Evolutionary conservation across 1,139 yeast genomes (phyloP).

Genomic region (Suhomyces yuchorum): DNA sequence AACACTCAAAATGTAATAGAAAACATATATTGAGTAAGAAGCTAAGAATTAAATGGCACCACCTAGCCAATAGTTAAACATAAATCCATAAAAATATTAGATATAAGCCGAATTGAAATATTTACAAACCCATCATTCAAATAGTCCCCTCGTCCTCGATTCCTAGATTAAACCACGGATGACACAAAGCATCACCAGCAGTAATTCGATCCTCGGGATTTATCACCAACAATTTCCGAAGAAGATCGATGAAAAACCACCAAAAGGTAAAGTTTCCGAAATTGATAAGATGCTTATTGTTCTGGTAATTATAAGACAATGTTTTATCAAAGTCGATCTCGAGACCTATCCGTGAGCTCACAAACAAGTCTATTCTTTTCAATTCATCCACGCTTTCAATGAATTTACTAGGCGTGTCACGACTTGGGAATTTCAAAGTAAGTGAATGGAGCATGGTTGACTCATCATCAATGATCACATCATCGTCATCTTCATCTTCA

Average conservation of each 20-base stretch:
- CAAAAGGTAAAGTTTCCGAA: slow-evolving; percentile 67
- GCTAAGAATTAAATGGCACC: slow-evolving; percentile 5
- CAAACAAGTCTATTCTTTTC: slow-evolving; percentile 52
- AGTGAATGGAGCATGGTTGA: slow-evolving; percentile 29
- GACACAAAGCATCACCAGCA: slow-evolving; percentile 71
- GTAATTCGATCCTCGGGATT: slow-evolving; percentile 65
- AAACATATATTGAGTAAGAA: slow-evolving; percentile 2
- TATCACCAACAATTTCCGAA: slow-evolving; percentile 60
- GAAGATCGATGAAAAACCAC: slow-evolving; percentile 72
- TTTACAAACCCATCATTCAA: slow-evolving; percentile 5
- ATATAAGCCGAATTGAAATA: slow-evolving; percentile 8
- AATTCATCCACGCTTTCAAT: slow-evolving; percentile 55
- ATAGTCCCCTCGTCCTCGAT: slow-evolving; percentile 74
- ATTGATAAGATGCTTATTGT: slow-evolving; percentile 43
- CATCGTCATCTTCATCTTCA: slow-evolving; percentile 21
- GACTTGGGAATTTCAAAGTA: slow-evolving; percentile 37
- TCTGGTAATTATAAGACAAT: slow-evolving; percentile 43
- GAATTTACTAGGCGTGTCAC: slow-evolving; percentile 48
- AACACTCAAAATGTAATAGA: not conserved
- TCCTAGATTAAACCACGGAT: slow-evolving; percentile 77
- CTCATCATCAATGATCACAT: slow-evolving; percentile 37
- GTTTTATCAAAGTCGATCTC: slow-evolving; percentile 45
- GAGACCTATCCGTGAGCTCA: slow-evolving; percentile 43
- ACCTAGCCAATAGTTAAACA: slow-evolving; percentile 2
- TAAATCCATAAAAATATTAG: slow-evolving; percentile 4